These are phyloP conservation scores for Agaricales sp. DNA, from an alignment of 1,284 basidiomycete genomes.

Conservation along the genomic window DNA sequence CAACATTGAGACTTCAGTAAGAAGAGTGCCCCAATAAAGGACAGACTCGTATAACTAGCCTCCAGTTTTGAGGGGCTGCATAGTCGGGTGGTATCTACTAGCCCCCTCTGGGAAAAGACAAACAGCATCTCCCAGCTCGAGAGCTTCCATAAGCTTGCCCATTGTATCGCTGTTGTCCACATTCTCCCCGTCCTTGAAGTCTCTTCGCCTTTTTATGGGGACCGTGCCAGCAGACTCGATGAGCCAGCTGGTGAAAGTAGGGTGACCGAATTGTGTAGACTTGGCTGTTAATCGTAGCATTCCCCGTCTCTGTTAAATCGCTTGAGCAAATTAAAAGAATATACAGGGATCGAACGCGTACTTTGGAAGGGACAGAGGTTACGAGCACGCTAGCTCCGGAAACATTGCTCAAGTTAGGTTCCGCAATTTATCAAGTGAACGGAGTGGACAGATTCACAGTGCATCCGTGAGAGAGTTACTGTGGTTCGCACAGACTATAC, in stretches of 20 bases:
- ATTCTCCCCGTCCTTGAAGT: slow-evolving; percentile 35
- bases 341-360: slow-evolving; percentile 17
- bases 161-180: slow-evolving; percentile 64
- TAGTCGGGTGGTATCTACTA: slow-evolving; percentile 73
- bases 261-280: slow-evolving; percentile 71
- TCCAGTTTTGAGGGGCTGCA: slow-evolving; percentile 79
- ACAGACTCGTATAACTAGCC: slow-evolving; percentile 29
- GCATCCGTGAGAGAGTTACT: slow-evolving; percentile 81
- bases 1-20: slow-evolving; percentile 4
- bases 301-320: slow-evolving; percentile 43
- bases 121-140: slow-evolving; percentile 70
- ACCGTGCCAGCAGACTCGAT: slow-evolving; percentile 81
- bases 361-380: slow-evolving; percentile 58
- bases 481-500: slow-evolving; percentile 68
- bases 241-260: slow-evolving; percentile 80
- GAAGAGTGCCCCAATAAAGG: slow-evolving; percentile 5
- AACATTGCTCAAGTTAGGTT: slow-evolving; percentile 5
- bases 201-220: slow-evolving; percentile 68
- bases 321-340: slow-evolving; percentile 3
- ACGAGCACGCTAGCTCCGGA: slow-evolving; percentile 52
- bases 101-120: slow-evolving; percentile 79
- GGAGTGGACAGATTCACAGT: slow-evolving; percentile 39
- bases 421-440: slow-evolving; percentile 6
- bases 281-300: slow-evolving; percentile 79
- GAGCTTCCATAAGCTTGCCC: slow-evolving; percentile 56